Evolutionary conservation across 495 filamentous ascomycete genomes (phyloP), one percentile per base, ranked within the genome.

Genomic region (Amniculicola lignicola): DNA sequence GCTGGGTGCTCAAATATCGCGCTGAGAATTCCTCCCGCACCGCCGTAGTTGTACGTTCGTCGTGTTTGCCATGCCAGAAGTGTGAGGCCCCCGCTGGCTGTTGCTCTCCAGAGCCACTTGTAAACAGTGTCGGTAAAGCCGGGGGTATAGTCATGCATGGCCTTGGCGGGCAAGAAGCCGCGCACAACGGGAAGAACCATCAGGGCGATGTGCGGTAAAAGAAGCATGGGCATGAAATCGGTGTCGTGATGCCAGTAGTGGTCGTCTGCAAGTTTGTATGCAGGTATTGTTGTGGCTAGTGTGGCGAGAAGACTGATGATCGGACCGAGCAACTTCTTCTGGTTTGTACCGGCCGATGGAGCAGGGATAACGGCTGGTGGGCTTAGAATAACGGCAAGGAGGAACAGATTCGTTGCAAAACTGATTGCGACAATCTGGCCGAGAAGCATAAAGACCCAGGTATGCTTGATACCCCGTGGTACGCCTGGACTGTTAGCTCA

Each of bases 331-430:
- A 27, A 58, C 25, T 42, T 59, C 19, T 21, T 54, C 36, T 25
- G 35, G 21, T 43, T 23, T 3, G 31, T 21, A 1, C 37, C 49
- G 1, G 21, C 44, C 24, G 47, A 38, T 18, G 51, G 18, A 31
- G 36, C 23, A 1, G 43, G 18, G 3, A 41, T 19, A 1, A 40
- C n/a, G 3, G 60, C 21, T 1, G 51, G 45, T 7, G 62, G 57
- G 27, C 45, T 59, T 2, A 65, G 28, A 1, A 59, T 42, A 2
- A 65, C 19, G 10, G 64, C 57, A 9, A 71, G 14, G 50, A 66
- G 62, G 56, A 71, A 71, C 14, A 71, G 61, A 42, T 71, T 71
- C 24, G 62, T 62, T 12, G 63, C 59, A 51, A 68, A 71, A 19
- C 65, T 65, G 42, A 71, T 62, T 1, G 65, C 64, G 11, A 69